Percentiles rank a stretch among this genome's conserved stretches.
phyloP scores from a whole-genome alignment of 1,139 yeast genomes.

The Magnusiomyces tetraspermus region DNA sequence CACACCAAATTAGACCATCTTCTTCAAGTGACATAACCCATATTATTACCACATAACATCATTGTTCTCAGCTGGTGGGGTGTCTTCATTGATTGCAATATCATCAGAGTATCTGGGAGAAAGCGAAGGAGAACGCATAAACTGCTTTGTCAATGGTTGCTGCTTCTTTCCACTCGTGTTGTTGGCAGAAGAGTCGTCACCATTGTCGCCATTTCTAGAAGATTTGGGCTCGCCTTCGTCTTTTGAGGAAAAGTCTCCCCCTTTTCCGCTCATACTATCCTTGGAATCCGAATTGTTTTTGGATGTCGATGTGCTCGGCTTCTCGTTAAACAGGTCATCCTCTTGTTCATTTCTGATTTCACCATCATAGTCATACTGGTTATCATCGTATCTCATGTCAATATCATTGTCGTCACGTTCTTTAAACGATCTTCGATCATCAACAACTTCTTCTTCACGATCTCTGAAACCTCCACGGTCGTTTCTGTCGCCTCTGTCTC shows the following conservation, averaged over 20 bases:
- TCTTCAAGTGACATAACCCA: too few relatives aligned
- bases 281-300: neutral
- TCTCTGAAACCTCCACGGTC: conserved; percentile 10
- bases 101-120: neutral
- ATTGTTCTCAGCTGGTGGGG: neutral
- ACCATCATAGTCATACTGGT: neutral
- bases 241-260: too few relatives aligned
- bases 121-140: neutral
- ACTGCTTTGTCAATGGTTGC: neutral
- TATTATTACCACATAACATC: neutral
- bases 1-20: too few relatives aligned
- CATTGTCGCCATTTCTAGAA: neutral
- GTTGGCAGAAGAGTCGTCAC: neutral
- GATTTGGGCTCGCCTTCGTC: neutral
- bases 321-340: neutral
- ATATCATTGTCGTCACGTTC: conserved; percentile 29
- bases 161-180: neutral
- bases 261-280: neutral
- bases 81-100: neutral
- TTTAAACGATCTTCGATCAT: conserved; percentile 44
- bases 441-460: conserved; percentile 3
- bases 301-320: neutral
- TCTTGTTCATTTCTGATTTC: neutral
- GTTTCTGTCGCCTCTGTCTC: conserved; percentile 6
- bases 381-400: neutral